Base-by-base conservation (phyloP, 352 stramenopile genomes). In the Phytophthora pisi region DNA sequence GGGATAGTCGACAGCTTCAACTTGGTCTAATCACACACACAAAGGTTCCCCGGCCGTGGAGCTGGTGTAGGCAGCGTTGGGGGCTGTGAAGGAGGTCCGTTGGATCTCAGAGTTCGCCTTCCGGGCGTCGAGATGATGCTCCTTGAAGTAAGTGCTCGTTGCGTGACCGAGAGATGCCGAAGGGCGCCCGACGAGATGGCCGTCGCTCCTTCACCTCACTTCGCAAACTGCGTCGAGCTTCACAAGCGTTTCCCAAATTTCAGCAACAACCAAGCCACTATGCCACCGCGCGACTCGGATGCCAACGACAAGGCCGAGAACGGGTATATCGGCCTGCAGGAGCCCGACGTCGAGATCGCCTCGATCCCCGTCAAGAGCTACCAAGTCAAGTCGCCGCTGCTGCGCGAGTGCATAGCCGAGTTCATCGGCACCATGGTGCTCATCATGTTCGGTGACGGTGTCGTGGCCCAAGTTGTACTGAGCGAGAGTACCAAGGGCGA, bases 401-500 rank as follows among this genome's bases (percentile, higher is more conserved):
- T 80, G 45, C 82, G 82, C 24, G 77, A 91, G 61, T 90, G 83
- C 46, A 34, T 90, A 20, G 81, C 79, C 43, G 83, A 90, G 61
- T 89, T 88, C 68, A 70, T 91, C 40, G 79, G 77, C 55, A 87
- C 78, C 6, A 70, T 88, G 45, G 67, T 90, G 23, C 63, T 91
- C 36, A 74, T 91, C 61, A 47, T 74, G 16, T 90, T 91, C 64
- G 83, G 83, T 13, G 71, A 85, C 52, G 83, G 81, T 28, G 81
- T 85, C n/a, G 81, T 89, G 45, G 77, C 81, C 16, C 79, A 92
- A 66, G 76, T 86, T 0, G 69, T 75, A 28, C 71, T 92, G 0
- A 73, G 77, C 53, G 62, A 86, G 16, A 55, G 58, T 38, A 62
- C 52, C 43, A 85, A 84, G 52, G 81, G 83, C 40, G 75, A 79